phyloP scores from a whole-genome alignment of 1,284 basidiomycete species.

The Inonotus obliquus region DNA sequence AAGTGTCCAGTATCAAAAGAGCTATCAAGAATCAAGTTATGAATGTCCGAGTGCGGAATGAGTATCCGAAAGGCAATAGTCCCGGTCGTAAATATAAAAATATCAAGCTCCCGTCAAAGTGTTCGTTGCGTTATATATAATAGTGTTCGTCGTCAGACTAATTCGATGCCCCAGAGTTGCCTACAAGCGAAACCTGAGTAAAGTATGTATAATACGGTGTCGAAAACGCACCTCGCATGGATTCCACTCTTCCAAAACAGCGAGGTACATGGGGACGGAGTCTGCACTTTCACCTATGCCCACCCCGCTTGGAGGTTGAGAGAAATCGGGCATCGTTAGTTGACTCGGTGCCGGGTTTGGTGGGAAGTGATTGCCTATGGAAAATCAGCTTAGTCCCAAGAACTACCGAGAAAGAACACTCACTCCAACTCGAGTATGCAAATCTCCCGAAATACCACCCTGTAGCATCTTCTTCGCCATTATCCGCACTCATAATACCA shows the following conservation, averaged over 20 bases:
- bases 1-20: not conserved
- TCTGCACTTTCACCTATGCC: conserved; percentile 31
- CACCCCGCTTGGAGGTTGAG: conserved; percentile 37
- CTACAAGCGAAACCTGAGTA: conserved; percentile 23
- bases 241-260: conserved; percentile 44
- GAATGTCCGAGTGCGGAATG: not conserved
- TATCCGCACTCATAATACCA: conserved; percentile 32
- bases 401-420: not conserved
- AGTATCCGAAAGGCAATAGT: not conserved
- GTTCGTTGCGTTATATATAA: conserved; percentile 31
- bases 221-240: conserved; percentile 29
- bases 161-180: conserved; percentile 27
- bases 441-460: conserved; percentile 19
- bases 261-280: conserved; percentile 35
- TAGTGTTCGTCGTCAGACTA: conserved; percentile 24
- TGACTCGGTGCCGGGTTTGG: conserved; percentile 36
- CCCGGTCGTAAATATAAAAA: not conserved
- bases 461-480: conserved; percentile 29
- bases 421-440: conserved; percentile 5
- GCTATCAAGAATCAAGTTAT: not conserved
- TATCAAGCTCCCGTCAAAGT: not conserved
- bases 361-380: conserved; percentile 35
- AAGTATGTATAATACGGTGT: not conserved
- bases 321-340: conserved; percentile 47
- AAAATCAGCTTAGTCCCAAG: not conserved